phyloP scores from a whole-genome alignment of 2,329 filamentous ascomycete genomes.

The Calonectria pauciramosa region DNA sequence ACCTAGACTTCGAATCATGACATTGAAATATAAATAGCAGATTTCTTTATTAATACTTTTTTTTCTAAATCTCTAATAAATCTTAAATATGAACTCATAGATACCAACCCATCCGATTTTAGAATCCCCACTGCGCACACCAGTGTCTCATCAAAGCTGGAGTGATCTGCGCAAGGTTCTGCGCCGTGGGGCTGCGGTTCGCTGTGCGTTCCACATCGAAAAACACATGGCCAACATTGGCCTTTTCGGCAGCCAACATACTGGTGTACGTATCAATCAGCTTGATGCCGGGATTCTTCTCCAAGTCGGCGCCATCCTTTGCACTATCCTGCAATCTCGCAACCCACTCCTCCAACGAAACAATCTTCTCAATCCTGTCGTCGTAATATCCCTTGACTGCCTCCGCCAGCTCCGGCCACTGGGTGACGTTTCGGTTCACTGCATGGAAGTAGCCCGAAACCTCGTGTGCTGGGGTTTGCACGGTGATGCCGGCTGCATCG shows the following conservation, averaged over 20 bases:
- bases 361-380: neutral
- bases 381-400: neutral
- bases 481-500: neutral
- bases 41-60: neutral
- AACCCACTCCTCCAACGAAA: neutral
- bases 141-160: neutral
- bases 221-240: neutral
- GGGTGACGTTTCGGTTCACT: neutral
- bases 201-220: neutral
- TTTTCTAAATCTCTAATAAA: neutral
- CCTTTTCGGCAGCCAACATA: neutral
- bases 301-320: neutral
- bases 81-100: neutral
- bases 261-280: neutral
- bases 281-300: conserved; percentile 4
- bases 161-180: neutral
- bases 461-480: neutral
- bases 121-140: neutral
- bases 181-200: neutral
- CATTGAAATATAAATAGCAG: neutral
- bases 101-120: neutral
- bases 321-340: neutral
- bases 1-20: neutral
- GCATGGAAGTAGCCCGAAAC: neutral
- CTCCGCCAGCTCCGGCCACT: neutral